Evolutionary conservation across 768 basidiomycete genomes (phyloP).

Genomic region (Lactarius deliciosus): DNA sequence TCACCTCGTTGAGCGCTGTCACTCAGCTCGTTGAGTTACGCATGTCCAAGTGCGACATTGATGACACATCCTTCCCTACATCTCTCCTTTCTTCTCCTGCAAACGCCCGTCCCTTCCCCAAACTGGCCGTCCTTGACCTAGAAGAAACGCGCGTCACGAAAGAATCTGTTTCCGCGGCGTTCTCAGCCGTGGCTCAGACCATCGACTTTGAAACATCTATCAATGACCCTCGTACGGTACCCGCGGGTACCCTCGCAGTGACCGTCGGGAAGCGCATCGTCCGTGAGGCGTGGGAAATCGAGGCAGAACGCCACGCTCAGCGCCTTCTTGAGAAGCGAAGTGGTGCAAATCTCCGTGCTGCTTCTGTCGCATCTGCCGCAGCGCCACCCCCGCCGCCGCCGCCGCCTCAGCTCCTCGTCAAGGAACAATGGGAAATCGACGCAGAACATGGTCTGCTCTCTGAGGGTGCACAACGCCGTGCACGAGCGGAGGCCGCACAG

Average conservation of each 20-base stretch:
- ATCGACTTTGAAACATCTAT: conserved; percentile 55
- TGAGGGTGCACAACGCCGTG: conserved; percentile 69
- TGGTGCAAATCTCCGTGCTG: conserved; percentile 29
- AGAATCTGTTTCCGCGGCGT: conserved; percentile 45
- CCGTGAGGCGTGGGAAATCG: conserved; percentile 79
- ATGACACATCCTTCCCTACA: conserved; percentile 57
- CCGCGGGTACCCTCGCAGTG: conserved; percentile 35
- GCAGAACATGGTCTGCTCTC: conserved; percentile 73
- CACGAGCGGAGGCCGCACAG: conserved; percentile 53
- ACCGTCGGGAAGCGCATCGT: conserved; percentile 68
- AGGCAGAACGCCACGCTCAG: conserved; percentile 54
- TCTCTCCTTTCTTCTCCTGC: conserved; percentile 29
- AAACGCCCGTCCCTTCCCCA: conserved; percentile 45
- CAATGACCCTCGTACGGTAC: conserved; percentile 37
- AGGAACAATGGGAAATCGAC: conserved; percentile 80
- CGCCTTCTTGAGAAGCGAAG: conserved; percentile 31
- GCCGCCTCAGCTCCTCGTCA: conserved; percentile 40
- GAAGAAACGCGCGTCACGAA: conserved; percentile 60
- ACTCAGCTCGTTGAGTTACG: conserved; percentile 25
- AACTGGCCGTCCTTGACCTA: conserved; percentile 59
- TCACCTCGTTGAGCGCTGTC: conserved; percentile 21
- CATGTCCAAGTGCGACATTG: conserved; percentile 42
- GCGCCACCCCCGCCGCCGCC: conserved; percentile 12
- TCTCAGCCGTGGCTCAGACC: conserved; percentile 49
- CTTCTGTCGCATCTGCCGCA: conserved; percentile 12